phyloP scores from a whole-genome alignment of 1,139 yeast species.

The Pichia sp. region DNA sequence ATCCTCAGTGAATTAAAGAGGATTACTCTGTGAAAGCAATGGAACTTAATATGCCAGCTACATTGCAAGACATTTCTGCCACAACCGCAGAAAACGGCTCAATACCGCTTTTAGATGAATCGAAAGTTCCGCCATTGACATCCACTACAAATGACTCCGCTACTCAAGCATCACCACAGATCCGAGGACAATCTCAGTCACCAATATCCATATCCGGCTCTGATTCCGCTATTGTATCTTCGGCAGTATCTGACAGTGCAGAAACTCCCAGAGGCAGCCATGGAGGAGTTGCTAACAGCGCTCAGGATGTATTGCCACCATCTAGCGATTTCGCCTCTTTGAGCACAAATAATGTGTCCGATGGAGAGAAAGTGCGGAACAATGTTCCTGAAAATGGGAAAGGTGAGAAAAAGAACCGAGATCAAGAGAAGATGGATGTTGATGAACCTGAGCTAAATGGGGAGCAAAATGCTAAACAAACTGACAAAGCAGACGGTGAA shows the following conservation, averaged over 20 bases:
- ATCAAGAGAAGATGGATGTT: conserved; percentile 1
- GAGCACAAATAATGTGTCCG: background rate
- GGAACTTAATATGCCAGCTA: background rate
- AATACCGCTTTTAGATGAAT: background rate
- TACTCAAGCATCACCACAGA: background rate
- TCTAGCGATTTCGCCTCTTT: background rate
- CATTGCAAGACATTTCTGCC: background rate
- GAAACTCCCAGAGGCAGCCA: background rate
- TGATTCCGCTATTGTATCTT: background rate
- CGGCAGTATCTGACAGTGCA: background rate
- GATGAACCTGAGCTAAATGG: background rate
- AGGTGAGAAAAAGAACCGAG: background rate
- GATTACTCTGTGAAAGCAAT: background rate
- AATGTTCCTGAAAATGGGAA: background rate
- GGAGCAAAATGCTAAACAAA: background rate
- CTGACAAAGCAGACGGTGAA: background rate
- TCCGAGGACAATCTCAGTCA: background rate
- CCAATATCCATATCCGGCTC: conserved; percentile 3
- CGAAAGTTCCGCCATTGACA: background rate
- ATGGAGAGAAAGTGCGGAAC: background rate
- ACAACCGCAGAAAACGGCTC: background rate
- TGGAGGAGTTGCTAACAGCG: too few species aligned
- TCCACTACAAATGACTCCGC: background rate
- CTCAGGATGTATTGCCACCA: background rate
- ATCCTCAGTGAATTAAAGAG: too few species aligned